These are phyloP conservation scores for Lactarius indigo DNA, from an alignment of 768 basidiomycete genomes.

Conservation along the genomic window DNA sequence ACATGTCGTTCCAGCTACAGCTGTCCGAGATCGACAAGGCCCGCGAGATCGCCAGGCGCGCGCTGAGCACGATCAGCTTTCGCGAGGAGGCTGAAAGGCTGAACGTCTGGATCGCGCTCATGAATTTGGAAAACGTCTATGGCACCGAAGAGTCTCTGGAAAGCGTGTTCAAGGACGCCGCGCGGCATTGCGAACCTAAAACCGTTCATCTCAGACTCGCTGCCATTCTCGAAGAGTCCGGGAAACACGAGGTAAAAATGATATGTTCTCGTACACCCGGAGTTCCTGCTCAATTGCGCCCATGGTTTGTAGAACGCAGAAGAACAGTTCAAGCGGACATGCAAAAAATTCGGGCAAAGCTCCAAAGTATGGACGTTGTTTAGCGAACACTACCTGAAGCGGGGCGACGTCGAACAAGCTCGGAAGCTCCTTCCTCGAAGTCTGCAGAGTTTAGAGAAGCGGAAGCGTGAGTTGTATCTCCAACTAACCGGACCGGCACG, in stretches of 20 bases:
- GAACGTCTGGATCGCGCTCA: conserved; percentile 95
- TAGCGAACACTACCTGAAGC: conserved; percentile 75
- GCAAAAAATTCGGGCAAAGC: conserved; percentile 92
- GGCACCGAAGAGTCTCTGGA: conserved; percentile 82
- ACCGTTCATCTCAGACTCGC: conserved; percentile 84
- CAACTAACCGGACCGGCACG: not conserved
- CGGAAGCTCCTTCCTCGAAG: conserved; percentile 83
- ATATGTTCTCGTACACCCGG: not conserved
- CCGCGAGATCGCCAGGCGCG: conserved; percentile 78
- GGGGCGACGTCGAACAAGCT: conserved; percentile 72
- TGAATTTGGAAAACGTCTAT: conserved; percentile 93
- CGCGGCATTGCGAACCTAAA: conserved; percentile 87
- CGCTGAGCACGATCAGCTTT: conserved; percentile 85
- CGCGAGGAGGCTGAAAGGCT: conserved; percentile 94
- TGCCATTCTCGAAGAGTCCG: conserved; percentile 77
- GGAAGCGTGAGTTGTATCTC: conserved; percentile 74
- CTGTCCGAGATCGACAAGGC: conserved; percentile 97
- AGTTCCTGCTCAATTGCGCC: not conserved
- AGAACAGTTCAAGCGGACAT: conserved; percentile 81
- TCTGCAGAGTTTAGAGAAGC: conserved; percentile 87
- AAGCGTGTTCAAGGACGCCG: conserved; percentile 84
- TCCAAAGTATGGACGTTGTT: conserved; percentile 93
- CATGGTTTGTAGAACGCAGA: conserved; percentile 68
- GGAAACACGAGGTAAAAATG: conserved; percentile 66
- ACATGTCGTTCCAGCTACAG: conserved; percentile 97